Conservation (phyloP, 148 eudicot genomes). For the Chenopodium quinoa region DNA sequence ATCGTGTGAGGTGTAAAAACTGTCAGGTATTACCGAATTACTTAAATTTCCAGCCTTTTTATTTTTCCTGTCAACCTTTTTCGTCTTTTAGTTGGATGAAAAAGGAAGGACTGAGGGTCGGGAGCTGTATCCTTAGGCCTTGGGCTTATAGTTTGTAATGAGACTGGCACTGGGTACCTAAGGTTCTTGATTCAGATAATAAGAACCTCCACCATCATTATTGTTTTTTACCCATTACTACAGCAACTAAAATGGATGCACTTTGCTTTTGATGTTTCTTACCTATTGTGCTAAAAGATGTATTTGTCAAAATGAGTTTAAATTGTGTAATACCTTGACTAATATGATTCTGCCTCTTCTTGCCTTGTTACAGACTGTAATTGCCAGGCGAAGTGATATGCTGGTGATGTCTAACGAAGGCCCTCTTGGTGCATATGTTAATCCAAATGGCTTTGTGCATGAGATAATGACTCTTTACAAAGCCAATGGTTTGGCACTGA, state of each 20-base stretch:
- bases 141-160: background rate
- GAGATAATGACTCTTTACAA: constrained; percentile 71
- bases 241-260: background rate
- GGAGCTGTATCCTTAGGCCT: background rate
- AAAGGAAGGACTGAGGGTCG: background rate
- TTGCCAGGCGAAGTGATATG: constrained; percentile 82
- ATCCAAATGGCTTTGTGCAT: constrained; percentile 77
- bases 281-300: background rate
- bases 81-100: background rate
- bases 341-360: background rate
- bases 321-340: background rate
- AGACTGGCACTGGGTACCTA: background rate
- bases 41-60: background rate
- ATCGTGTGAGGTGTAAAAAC: constrained; percentile 68
- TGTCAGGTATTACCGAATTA: constrained; percentile 56
- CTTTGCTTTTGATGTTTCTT: background rate
- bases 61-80: background rate
- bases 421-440: constrained; percentile 91
- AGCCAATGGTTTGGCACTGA: constrained; percentile 66
- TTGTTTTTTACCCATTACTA: background rate
- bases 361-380: constrained; percentile 37
- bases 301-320: background rate
- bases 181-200: background rate
- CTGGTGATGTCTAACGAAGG: constrained; percentile 92
- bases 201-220: background rate